Base-by-base conservation (phyloP, 148 eudicot species). In the Simmondsia chinensis region DNA sequence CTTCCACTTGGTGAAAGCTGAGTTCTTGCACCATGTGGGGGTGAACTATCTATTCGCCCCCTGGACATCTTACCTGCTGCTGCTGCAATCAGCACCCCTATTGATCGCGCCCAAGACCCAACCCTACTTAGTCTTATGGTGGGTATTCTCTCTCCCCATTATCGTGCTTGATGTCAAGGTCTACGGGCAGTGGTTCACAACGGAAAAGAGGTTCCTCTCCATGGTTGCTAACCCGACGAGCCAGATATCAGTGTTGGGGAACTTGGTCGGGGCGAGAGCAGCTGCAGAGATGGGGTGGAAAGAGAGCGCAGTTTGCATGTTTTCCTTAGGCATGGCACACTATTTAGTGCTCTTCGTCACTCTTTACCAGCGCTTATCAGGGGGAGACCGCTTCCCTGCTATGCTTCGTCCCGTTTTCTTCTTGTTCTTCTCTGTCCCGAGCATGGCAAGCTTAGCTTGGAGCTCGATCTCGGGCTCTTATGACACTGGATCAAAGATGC, bases 141-240 rank as follows among this genome's bases (percentile, higher is more conserved):
- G 73, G 74, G 21, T 43, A 4, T 63, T 73, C 34, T 47, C 71
- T 7, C 37, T 70, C 13, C 84, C 84, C 0, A 54, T 77, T 18
- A 43, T 77, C 39, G 46, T 55, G 22, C 74, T 77, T 6, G 84
- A 77, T 52, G 57, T 73, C 23, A 77, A 77, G 47, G 53, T 73
- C n/a, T 77, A 73, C 16, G 84, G 84, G 2, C 84, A 77, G 59
- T 77, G 80, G 79, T 73, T 77, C 56, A 77, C 84, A 2, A 63
- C 76, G 0, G 76, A 70, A 39, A 66, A 64, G 33, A 61, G 59
- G 66, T 66, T 60, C 39, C 54, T 77, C 4, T 66, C 80, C 0
- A 25, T 61, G 61, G 74, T 63, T 2, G 84, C 84, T 0, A 77
- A 77, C 36, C 80, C 84, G 5, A 70, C 76, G 7, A 77, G 74